These are phyloP conservation scores for Fraxinus angustifolia DNA, from an alignment of 305 asterid species.

Conservation along the genomic window DNA sequence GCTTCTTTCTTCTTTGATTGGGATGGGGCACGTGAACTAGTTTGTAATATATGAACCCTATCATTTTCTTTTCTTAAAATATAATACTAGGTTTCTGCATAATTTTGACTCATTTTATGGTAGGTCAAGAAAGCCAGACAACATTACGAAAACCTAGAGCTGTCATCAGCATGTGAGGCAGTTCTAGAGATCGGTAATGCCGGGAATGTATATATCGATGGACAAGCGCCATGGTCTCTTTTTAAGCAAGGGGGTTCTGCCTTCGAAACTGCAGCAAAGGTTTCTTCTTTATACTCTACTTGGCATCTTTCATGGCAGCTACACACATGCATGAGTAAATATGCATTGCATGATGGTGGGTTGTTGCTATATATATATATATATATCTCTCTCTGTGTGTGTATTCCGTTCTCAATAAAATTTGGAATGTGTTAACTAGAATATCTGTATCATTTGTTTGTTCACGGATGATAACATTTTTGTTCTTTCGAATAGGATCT, in stretches of 20 bases:
- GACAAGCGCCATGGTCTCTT: constrained; percentile 86
- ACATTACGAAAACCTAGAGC: constrained; percentile 72
- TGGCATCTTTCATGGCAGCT: not conserved
- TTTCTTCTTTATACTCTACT: constrained; percentile 18
- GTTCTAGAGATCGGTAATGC: constrained; percentile 79
- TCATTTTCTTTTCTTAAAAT: not conserved
- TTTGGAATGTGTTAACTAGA: not conserved
- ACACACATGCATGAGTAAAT: not conserved
- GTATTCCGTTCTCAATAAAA: not conserved
- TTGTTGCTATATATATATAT: not conserved
- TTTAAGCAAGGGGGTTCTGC: constrained; percentile 83
- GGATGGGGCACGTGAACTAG: not conserved
- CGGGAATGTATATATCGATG: constrained; percentile 74
- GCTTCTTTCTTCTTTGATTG: not conserved
- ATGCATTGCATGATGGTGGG: not conserved
- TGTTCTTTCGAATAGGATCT: constrained; percentile 57
- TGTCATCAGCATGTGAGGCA: constrained; percentile 89
- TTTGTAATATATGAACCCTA: not conserved
- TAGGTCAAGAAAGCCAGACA: constrained; percentile 65
- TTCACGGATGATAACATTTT: not conserved
- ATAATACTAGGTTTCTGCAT: not conserved
- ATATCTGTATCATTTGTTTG: not conserved
- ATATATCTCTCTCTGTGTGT: not conserved
- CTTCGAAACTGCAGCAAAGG: constrained; percentile 89
- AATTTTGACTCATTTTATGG: constrained; percentile 11